phyloP scores from a whole-genome alignment of 371 early-diverging fungal species.

The Neoconidiobolus thromboides region DNA sequence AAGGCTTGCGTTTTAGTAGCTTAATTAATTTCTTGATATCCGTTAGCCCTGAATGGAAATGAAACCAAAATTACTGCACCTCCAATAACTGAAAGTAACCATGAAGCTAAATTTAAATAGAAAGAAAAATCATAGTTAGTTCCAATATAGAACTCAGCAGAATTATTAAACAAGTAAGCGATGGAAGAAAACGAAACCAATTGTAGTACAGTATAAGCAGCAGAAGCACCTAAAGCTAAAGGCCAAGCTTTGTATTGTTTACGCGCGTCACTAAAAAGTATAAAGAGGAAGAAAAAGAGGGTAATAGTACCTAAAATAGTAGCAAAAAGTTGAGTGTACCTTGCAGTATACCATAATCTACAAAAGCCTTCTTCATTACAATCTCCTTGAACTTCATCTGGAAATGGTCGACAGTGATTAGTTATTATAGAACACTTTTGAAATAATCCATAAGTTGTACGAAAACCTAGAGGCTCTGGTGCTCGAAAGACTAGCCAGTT shows the following conservation, averaged over 20 bases:
- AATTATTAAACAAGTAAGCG: background rate
- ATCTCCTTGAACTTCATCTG: conserved; percentile 7
- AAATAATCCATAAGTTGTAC: conserved; percentile 4
- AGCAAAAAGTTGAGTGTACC: background rate
- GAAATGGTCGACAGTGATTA: conserved; percentile 9
- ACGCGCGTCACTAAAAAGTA: background rate
- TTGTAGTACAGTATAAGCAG: background rate
- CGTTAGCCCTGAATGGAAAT: too few species aligned
- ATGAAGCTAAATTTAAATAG: background rate
- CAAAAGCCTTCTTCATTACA: conserved; percentile 11
- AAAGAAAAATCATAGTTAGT: background rate
- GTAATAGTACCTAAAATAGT: conserved; percentile 4
- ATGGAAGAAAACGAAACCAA: background rate
- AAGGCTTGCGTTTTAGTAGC: too few species aligned
- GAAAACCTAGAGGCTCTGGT: background rate
- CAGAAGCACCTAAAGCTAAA: background rate
- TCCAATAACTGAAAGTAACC: background rate
- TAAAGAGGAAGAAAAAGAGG: conserved; percentile 3
- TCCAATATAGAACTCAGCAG: background rate
- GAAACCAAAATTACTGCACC: too few species aligned
- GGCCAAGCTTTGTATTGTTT: background rate
- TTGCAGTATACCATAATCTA: conserved; percentile 7
- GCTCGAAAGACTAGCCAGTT: conserved; percentile 4
- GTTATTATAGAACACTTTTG: background rate
- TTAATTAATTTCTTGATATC: too few species aligned